These are phyloP conservation scores for Phytophthora idaei DNA, from an alignment of 352 stramenopile genomes.

Conservation along the genomic window DNA sequence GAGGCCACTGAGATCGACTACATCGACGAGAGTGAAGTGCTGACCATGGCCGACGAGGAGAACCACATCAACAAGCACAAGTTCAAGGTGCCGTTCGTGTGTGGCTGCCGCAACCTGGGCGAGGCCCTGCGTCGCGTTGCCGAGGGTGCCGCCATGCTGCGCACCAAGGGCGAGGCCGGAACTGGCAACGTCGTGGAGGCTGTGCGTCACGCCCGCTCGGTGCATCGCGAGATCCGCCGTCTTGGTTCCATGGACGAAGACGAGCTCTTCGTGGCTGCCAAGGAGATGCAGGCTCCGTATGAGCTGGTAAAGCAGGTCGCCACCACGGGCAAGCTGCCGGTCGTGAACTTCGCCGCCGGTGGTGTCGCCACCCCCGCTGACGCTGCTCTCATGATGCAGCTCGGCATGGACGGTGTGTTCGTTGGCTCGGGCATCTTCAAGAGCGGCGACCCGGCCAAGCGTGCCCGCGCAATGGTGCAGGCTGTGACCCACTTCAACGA, in stretches of 20 bases:
- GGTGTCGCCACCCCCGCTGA: constrained; percentile 98
- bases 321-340: constrained; percentile 90
- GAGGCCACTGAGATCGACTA: constrained; percentile 98
- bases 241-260: constrained; percentile 95
- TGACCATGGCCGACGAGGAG: constrained; percentile 98
- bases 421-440: constrained; percentile 99
- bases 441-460: constrained; percentile 93
- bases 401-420: constrained; percentile 99
- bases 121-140: constrained; percentile 95
- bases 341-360: constrained; percentile 98
- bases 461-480: constrained; percentile 96
- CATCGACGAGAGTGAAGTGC: constrained; percentile 98
- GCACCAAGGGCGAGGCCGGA: constrained; percentile 98
- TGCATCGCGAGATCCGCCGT: constrained; percentile 92
- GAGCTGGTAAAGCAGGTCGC: constrained; percentile 94
- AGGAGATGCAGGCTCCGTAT: constrained; percentile 96
- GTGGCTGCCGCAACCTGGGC: constrained; percentile 97
- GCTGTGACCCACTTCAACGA: constrained; percentile 98
- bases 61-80: constrained; percentile 97
- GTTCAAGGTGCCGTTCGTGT: constrained; percentile 99
- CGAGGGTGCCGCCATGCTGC: constrained; percentile 97
- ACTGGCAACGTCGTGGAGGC: constrained; percentile 99
- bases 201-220: constrained; percentile 94
- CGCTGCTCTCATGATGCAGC: constrained; percentile 99
- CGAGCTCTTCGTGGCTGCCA: constrained; percentile 97